Evolutionary conservation across 2,329 filamentous ascomycete genomes (phyloP).

Genomic region (Colletotrichum destructivum): DNA sequence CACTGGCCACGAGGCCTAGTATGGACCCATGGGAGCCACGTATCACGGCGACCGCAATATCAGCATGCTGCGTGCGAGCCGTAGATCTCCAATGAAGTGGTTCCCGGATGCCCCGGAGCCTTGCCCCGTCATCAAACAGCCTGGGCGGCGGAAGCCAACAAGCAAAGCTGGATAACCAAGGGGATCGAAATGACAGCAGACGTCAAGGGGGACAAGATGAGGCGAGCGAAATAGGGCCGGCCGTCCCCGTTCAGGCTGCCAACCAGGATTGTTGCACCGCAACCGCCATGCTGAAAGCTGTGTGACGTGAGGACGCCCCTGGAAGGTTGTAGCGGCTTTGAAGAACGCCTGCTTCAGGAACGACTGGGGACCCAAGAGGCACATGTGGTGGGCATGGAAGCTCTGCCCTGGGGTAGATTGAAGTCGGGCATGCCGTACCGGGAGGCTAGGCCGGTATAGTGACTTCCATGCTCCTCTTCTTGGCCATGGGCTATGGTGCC

Average conservation of each 20-base stretch:
- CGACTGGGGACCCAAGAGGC: background rate
- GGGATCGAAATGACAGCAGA: slow-evolving; percentile 1
- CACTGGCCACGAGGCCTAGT: background rate
- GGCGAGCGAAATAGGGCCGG: slow-evolving; percentile 3
- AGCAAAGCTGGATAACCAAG: background rate
- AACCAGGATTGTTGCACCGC: slow-evolving; percentile 1
- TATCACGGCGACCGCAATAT: slow-evolving; percentile 5
- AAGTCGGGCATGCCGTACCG: background rate
- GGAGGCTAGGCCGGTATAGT: slow-evolving; percentile 14
- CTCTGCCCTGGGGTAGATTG: background rate
- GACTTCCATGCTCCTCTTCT: slow-evolving; percentile 10
- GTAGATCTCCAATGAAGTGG: background rate
- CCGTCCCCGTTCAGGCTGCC: background rate
- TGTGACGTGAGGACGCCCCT: slow-evolving; percentile 21
- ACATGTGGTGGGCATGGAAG: slow-evolving; percentile 1
- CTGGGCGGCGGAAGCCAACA: background rate
- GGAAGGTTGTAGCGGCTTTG: slow-evolving; percentile 19
- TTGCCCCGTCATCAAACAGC: background rate
- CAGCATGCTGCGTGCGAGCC: slow-evolving; percentile 6
- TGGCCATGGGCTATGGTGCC: background rate
- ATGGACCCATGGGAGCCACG: slow-evolving; percentile 3
- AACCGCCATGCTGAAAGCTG: slow-evolving; percentile 11
- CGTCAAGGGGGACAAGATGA: slow-evolving; percentile 3
- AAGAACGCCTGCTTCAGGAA: slow-evolving; percentile 27
- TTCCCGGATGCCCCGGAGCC: slow-evolving; percentile 21